A percentile compares a stretch with the other conserved stretches of the same genome.
Conservation (phyloP, 192 early-diverging fungal genomes). For the Powellomyces hirtus region DNA sequence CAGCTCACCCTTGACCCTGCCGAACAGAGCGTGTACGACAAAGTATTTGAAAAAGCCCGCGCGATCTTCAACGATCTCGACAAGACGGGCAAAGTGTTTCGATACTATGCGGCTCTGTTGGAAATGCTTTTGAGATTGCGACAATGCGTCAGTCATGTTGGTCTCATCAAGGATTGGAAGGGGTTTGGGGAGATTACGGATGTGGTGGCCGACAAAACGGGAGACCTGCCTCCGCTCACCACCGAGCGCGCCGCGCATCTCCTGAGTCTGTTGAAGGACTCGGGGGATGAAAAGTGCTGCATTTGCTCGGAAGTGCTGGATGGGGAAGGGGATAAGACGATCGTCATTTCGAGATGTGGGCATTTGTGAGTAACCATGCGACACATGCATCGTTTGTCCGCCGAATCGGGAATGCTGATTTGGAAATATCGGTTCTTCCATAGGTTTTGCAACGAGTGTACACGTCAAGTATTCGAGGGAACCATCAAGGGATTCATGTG, state of each 20-base stretch:
- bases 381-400: no score
- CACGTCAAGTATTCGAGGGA: neutral
- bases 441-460: slow-evolving; percentile 39
- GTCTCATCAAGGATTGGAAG: slow-evolving; percentile 32
- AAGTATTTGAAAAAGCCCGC: slow-evolving; percentile 34
- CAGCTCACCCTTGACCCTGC: slow-evolving; percentile 33
- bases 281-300: slow-evolving; percentile 45
- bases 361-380: slow-evolving; percentile 24
- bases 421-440: neutral
- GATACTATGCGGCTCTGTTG: slow-evolving; percentile 47
- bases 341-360: slow-evolving; percentile 33
- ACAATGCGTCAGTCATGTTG: slow-evolving; percentile 45
- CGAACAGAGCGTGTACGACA: slow-evolving; percentile 46
- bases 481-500: slow-evolving; percentile 20
- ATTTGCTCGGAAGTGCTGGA: neutral
- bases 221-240: slow-evolving; percentile 20
- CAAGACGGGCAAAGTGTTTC: slow-evolving; percentile 9
- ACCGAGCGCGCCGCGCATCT: slow-evolving; percentile 33
- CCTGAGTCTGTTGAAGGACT: slow-evolving; percentile 33
- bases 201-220: neutral
- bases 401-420: no score
- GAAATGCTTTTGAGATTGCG: slow-evolving; percentile 50
- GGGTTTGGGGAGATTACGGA: slow-evolving; percentile 2
- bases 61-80: slow-evolving; percentile 29
- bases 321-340: slow-evolving; percentile 8